These are phyloP conservation scores for Solanum paucissectum DNA, from an alignment of 257 asterid genomes.

Conservation along the genomic window DNA sequence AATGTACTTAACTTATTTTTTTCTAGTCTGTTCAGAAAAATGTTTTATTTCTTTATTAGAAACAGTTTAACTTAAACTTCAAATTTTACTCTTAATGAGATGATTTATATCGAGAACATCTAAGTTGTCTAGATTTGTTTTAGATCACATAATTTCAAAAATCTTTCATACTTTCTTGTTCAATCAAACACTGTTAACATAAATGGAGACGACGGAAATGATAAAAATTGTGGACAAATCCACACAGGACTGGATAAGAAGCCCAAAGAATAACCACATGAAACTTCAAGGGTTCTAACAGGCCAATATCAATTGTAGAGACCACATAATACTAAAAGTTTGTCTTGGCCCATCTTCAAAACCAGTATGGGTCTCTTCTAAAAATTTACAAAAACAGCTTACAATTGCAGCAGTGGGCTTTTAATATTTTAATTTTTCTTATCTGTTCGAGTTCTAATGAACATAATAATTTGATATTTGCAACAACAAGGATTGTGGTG, in stretches of 20 bases:
- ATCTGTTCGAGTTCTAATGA: too few species aligned
- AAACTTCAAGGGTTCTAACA: neutral
- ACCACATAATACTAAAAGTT: neutral
- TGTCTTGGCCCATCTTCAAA: neutral
- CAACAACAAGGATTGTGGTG: too few species aligned
- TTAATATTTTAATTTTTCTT: too few species aligned
- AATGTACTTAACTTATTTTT: neutral
- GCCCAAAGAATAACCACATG: neutral
- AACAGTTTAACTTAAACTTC: neutral
- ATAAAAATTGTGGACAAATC: neutral
- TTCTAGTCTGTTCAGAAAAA: neutral
- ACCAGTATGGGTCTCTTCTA: neutral
- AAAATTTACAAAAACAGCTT: neutral
- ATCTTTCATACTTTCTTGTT: neutral
- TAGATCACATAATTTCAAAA: neutral
- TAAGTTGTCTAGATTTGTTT: neutral
- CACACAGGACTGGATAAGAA: neutral
- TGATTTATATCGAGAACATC: neutral
- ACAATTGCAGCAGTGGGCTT: neutral
- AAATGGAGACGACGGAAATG: neutral
- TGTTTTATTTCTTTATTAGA: neutral
- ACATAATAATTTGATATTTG: too few species aligned
- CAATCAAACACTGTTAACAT: neutral
- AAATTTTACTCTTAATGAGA: accelerated
- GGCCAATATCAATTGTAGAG: neutral